Evolutionary conservation across 768 basidiomycete species (phyloP), one percentile per base, ranked within the genome.

Genomic region (Hypsizygus marmoreus): DNA sequence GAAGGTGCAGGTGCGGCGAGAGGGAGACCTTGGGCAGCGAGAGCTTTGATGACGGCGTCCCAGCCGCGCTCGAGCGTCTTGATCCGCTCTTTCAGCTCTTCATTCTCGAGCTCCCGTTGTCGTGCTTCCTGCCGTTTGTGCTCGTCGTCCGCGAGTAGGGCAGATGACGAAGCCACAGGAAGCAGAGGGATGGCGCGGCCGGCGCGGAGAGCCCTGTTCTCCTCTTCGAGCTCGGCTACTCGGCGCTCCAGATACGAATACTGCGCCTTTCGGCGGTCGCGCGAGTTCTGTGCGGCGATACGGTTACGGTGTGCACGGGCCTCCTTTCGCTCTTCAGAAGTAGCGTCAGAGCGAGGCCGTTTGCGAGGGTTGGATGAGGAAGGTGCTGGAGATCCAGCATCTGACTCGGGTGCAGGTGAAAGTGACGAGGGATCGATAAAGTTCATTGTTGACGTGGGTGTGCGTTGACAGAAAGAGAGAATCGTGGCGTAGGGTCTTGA

Each of bases 221-320:
- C 92, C 45, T 85, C 85, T 70, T 91, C 86, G 45, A 91, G 84
- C 62, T 88, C 83, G 10, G 72, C 62, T 3, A 91, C 87, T 35
- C 84, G 64, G 28, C 68, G 76, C 62, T 88, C 84, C 31, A 91
- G 84, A 53, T 71, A 74, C 1, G 71, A 44, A 61, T 86, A 91
- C 53, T 95, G 91, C 12, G 84, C 86, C 67, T 95, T 95, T 45
- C 91, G 80, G 56, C 88, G 80, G 71, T 95, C 93, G 34, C 93
- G 84, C 9, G 88, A 91, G 71, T 93, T 88, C 74, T 95, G 93
- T 4, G 92, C 92, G 2, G 93, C 93, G 64, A 95, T 91, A 40
- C 92, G 81, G 68, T 95, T 95, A 45, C 93, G 84, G 69, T 93
- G 90, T 12, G 89, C 91, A 53, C 93, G 78, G 37, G 88, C 90